Evolutionary conservation across 345 rosid species (phyloP).

Genomic region (Microcos paniculata): DNA sequence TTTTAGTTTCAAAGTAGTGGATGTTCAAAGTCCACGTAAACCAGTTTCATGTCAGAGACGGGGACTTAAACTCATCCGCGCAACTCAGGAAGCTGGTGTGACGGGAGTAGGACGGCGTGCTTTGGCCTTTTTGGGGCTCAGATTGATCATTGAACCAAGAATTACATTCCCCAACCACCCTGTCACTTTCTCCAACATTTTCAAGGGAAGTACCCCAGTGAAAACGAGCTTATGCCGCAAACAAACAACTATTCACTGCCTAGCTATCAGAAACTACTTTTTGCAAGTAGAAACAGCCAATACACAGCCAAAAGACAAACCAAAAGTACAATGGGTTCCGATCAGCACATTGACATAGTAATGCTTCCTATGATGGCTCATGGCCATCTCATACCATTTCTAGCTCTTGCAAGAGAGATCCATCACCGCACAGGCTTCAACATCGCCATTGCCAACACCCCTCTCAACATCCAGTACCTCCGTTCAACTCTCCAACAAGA

Average conservation of each 20-base stretch:
- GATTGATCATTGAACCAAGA: too few relatives aligned
- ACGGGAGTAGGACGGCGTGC: too few relatives aligned
- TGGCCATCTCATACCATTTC: constrained; percentile 59
- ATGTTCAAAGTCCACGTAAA: not conserved
- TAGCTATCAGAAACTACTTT: too few relatives aligned
- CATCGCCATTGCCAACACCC: constrained; percentile 44
- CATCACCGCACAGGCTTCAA: constrained; percentile 27
- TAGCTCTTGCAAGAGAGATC: constrained; percentile 40
- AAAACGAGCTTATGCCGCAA: too few relatives aligned
- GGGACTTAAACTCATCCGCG: too few relatives aligned
- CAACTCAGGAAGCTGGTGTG: too few relatives aligned
- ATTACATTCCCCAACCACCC: too few relatives aligned
- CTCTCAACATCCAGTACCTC: constrained; percentile 40
- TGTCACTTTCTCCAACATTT: too few relatives aligned
- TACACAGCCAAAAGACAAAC: not conserved
- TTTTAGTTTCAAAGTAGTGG: not conserved
- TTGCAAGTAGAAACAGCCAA: not conserved
- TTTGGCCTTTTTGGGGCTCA: too few relatives aligned
- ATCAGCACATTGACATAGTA: constrained; percentile 14
- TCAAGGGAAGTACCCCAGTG: too few relatives aligned
- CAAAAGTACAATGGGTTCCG: not conserved
- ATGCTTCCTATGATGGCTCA: constrained; percentile 52
- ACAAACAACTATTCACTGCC: too few relatives aligned
- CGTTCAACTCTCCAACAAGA: constrained; percentile 21
- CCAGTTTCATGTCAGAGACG: not conserved